phyloP scores from a whole-genome alignment of 2,329 filamentous ascomycete species.

The Fusarium siculi region DNA sequence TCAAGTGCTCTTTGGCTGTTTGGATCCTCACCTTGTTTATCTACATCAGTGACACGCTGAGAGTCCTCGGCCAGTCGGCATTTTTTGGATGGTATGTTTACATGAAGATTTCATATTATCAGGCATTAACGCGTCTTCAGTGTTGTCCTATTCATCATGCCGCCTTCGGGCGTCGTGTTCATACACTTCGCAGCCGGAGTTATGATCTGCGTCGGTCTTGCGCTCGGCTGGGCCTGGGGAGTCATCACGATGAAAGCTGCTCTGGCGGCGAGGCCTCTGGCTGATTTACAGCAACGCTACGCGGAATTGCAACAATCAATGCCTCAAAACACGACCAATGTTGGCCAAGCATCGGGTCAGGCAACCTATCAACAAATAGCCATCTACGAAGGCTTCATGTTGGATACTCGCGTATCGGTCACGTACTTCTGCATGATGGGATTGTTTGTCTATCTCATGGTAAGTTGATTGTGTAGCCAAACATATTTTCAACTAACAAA shows the following conservation, averaged over 20 bases:
- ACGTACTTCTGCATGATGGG: constrained; percentile 38
- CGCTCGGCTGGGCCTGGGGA: constrained; percentile 33
- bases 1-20: constrained; percentile 35
- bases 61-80: constrained; percentile 23
- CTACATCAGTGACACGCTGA: constrained; percentile 28
- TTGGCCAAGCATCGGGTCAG: constrained; percentile 15
- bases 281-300: constrained; percentile 23
- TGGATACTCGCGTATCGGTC: constrained; percentile 25
- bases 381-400: constrained; percentile 29
- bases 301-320: constrained; percentile 14
- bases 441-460: constrained; percentile 27
- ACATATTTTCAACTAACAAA: not conserved
- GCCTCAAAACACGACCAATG: constrained; percentile 32
- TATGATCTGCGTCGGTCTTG: constrained; percentile 26
- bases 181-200: constrained; percentile 30
- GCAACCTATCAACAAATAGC: constrained; percentile 18
- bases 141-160: constrained; percentile 35
- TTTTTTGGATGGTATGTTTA: constrained; percentile 16
- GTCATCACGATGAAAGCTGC: constrained; percentile 34
- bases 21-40: constrained; percentile 38
- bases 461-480: not conserved
- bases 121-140: not conserved
- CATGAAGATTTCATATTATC: accelerated
- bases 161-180: constrained; percentile 36
- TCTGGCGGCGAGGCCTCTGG: constrained; percentile 25